phyloP scores from a whole-genome alignment of 2,329 filamentous ascomycete species.

The Gremmenia infestans region DNA sequence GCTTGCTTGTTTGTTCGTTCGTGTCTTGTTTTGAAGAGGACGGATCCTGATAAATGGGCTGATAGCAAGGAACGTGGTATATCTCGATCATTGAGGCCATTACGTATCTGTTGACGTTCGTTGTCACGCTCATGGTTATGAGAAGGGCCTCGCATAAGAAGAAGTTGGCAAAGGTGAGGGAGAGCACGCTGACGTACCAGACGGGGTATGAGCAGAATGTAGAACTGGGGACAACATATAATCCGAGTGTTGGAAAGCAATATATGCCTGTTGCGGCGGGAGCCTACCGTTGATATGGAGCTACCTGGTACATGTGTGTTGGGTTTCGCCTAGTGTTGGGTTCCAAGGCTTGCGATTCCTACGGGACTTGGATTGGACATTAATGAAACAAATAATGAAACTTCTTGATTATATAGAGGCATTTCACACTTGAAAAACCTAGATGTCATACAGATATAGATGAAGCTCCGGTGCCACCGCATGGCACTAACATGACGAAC shows the following conservation, averaged over 20 bases:
- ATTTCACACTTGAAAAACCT: too few species aligned
- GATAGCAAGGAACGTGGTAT: slow-evolving; percentile 14
- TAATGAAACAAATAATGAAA: too few species aligned
- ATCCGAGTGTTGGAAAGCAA: slow-evolving; percentile 1
- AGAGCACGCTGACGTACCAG: slow-evolving; percentile 11
- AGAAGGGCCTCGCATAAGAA: slow-evolving; percentile 13
- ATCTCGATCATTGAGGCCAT: slow-evolving; percentile 16
- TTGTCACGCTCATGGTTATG: slow-evolving; percentile 10
- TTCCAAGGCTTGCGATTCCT: too few species aligned
- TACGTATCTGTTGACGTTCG: slow-evolving; percentile 15
- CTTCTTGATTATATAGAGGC: too few species aligned
- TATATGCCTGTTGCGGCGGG: slow-evolving; percentile 9
- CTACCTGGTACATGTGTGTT: too few species aligned
- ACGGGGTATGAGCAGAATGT: slow-evolving; percentile 8
- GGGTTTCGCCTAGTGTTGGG: too few species aligned
- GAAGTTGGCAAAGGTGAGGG: slow-evolving; percentile 12
- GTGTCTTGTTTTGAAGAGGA: too few species aligned
- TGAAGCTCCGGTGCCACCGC: too few species aligned
- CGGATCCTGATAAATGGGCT: background rate
- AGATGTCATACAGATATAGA: too few species aligned
- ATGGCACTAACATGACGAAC: too few species aligned
- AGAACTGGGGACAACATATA: background rate
- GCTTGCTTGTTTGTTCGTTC: too few species aligned
- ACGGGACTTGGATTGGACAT: too few species aligned
- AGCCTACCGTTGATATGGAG: background rate